Evolutionary conservation across 306 rosid genomes (phyloP).

Genomic region (Vigna trinervia): DNA sequence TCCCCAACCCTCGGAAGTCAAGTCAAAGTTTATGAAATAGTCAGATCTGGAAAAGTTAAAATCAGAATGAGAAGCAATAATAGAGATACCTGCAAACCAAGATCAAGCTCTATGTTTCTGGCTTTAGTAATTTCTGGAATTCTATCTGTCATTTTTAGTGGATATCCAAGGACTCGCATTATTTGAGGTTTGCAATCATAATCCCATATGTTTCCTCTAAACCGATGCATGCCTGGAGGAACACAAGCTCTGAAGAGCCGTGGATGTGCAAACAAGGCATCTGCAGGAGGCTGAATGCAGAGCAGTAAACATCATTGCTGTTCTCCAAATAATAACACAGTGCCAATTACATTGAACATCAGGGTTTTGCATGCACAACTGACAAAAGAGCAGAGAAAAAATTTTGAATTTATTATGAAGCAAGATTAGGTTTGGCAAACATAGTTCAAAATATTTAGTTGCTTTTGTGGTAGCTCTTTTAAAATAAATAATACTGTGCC

Average conservation of each 20-base stretch:
- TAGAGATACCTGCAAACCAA: conserved; percentile 78
- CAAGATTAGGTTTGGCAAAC: conserved; percentile 27
- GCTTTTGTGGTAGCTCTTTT: background rate
- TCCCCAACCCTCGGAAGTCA: background rate
- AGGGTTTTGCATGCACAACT: conserved; percentile 14
- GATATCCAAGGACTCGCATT: conserved; percentile 74
- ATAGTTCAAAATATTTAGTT: conserved; percentile 1
- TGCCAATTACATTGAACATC: background rate
- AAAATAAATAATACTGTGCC: conserved; percentile 8
- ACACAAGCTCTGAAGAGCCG: conserved; percentile 93
- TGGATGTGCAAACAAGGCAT: conserved; percentile 90
- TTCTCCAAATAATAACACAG: conserved; percentile 28
- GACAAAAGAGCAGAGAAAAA: background rate
- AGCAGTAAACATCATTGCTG: conserved; percentile 44
- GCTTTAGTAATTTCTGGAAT: conserved; percentile 77
- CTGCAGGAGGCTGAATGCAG: conserved; percentile 86
- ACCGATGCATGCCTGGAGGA: conserved; percentile 96
- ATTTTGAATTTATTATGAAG: background rate
- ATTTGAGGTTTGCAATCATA: conserved; percentile 77
- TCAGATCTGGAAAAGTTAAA: background rate
- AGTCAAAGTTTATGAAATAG: conserved; percentile 5
- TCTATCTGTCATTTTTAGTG: conserved; percentile 63
- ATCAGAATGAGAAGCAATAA: conserved; percentile 35
- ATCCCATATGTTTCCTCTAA: conserved; percentile 94
- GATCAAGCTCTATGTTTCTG: conserved; percentile 86